Percentiles rank a stretch among this genome's conserved stretches.
Evolutionary conservation across 768 basidiomycete species (phyloP).

Genomic region (Kwoniella sp.): DNA sequence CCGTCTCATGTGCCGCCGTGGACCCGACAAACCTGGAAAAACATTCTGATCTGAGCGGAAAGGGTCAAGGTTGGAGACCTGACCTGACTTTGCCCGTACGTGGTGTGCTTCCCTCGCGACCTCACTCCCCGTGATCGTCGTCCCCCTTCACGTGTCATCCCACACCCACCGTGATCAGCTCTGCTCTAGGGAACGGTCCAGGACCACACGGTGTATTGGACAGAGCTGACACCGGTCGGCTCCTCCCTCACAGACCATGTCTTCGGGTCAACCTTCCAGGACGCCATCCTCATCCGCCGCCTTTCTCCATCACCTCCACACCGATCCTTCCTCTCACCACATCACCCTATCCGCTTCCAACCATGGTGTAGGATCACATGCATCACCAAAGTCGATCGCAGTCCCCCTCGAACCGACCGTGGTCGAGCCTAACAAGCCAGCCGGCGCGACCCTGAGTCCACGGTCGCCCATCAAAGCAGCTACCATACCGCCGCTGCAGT

Average conservation of each 20-base stretch:
- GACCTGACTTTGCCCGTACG: too few species aligned
- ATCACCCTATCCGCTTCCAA: constrained; percentile 33
- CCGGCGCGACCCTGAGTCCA: neutral
- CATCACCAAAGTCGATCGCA: constrained; percentile 7
- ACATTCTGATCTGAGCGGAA: too few species aligned
- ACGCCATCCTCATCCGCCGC: constrained; percentile 30
- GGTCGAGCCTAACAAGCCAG: neutral
- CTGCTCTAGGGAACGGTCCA: too few species aligned
- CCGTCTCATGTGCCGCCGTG: too few species aligned
- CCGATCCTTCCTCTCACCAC: constrained; percentile 45
- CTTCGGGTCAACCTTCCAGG: neutral
- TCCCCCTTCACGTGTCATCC: too few species aligned
- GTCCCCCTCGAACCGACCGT: constrained; percentile 22
- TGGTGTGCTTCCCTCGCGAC: too few species aligned
- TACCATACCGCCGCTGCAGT: neutral
- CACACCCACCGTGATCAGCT: too few species aligned
- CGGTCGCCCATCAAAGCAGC: constrained; percentile 1
- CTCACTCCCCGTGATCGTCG: too few species aligned
- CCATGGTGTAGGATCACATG: neutral
- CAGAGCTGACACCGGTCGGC: too few species aligned
- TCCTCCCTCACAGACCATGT: neutral
- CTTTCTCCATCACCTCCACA: constrained; percentile 46
- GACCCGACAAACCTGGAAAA: too few species aligned
- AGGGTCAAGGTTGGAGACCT: too few species aligned
- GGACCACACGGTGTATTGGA: too few species aligned